These are phyloP conservation scores for Erysiphe pulchra DNA, from an alignment of 2,329 filamentous ascomycete genomes.

Conservation along the genomic window DNA sequence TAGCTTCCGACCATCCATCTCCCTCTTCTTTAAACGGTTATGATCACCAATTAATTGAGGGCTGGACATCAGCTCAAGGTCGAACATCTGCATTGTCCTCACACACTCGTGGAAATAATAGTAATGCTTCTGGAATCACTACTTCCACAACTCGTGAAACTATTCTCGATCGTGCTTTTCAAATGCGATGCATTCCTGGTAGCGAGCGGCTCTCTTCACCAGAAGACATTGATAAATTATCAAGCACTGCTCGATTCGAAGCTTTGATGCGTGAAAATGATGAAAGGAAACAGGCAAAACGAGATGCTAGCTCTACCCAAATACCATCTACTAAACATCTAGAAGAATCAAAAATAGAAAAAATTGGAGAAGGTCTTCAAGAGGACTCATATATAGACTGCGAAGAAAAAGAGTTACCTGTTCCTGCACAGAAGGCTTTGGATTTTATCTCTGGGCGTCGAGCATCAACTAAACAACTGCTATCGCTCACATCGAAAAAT, in stretches of 20 bases:
- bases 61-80: constrained; percentile 33
- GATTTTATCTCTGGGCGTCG: constrained; percentile 13
- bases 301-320: constrained; percentile 1
- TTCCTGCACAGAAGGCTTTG: constrained; percentile 12
- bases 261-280: constrained; percentile 37
- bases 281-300: constrained; percentile 15
- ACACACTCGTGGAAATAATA: constrained; percentile 26
- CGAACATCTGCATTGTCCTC: constrained; percentile 29
- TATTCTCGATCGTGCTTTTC: constrained; percentile 40
- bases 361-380: constrained; percentile 14
- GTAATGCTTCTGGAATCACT: constrained; percentile 24
- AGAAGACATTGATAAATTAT: constrained; percentile 34
- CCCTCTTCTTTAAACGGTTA: constrained; percentile 27
- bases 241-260: constrained; percentile 37
- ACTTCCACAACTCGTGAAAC: constrained; percentile 27
- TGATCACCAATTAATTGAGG: constrained; percentile 31
- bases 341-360: constrained; percentile 14
- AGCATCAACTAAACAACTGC: constrained; percentile 4
- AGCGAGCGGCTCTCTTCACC: constrained; percentile 20
- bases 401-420: constrained; percentile 9
- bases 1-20: constrained; percentile 26
- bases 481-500: constrained; percentile 6
- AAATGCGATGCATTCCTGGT: constrained; percentile 34
- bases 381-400: constrained; percentile 14
- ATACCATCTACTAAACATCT: constrained; percentile 7